Evolutionary conservation across 768 basidiomycete genomes (phyloP), one percentile per base, ranked within the genome.

Genomic region (Leccinum rimulosum): DNA sequence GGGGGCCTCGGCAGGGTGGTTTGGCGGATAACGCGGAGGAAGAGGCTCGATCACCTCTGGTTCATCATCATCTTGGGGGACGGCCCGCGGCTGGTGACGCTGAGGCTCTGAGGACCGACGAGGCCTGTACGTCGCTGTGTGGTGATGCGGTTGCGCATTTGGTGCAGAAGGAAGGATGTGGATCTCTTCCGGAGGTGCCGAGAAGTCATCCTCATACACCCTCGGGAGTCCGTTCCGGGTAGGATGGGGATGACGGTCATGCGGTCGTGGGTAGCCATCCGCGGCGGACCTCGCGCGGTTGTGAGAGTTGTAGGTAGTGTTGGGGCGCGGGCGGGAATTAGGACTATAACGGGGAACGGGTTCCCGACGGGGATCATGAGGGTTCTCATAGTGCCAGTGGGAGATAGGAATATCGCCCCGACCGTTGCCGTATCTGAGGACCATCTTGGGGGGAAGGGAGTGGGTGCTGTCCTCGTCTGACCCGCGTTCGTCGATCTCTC

Each of bases 401-500:
- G 83, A 80, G 66, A 89, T 86, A 36, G 86, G 84, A 8, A 86
- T 72, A 72, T 89, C 85, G 2, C 80, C 80, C 40, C 84, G 70
- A 3, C 89, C 88, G 67, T 88, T 84, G 22, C 75, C 77, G 69
- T 85, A 91, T 56, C 82, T 82, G 65, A 91, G 73, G 59, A 90
- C 73, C 86, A 91, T 89, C 65, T 81, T 84, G 4, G 89, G 89
- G 2, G 89, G 89, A 11, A 84, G 65, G 0, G 80, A 81, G 59
- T 74, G 75, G 15, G 69, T 63, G 62, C 78, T 80, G 58, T 71
- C 76, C 0, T 70, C 72, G 65, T 80, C 80, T 4, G 80, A 80
- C 6, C 73, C 76, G 56, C 57, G 60, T 10, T 64, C 71, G 6
- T 76, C 80, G 43, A 80, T 70, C 33, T 85, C 69, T 35, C 74